phyloP scores from a whole-genome alignment of 192 early-diverging fungal species.

The Coemansia sp. region DNA sequence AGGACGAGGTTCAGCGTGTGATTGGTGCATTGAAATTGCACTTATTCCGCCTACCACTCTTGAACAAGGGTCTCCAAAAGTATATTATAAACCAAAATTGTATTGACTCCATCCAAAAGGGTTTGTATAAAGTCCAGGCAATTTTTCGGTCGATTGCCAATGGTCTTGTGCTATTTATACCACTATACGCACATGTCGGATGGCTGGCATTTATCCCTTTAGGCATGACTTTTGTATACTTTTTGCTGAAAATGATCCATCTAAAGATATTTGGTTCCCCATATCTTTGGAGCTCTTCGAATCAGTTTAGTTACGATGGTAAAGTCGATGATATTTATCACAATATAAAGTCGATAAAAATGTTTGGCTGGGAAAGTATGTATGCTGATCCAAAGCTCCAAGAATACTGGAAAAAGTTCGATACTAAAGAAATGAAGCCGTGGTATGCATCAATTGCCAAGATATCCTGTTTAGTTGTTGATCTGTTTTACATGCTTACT shows the following conservation, averaged over 20 bases:
- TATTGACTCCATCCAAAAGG: too few species aligned
- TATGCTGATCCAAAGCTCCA: constrained; percentile 13
- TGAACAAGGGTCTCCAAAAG: neutral
- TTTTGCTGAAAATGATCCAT: neutral
- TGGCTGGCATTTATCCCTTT: constrained; percentile 23
- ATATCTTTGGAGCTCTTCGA: neutral
- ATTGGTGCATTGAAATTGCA: constrained; percentile 17
- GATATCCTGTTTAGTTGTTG: too few species aligned
- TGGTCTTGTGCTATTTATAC: too few species aligned
- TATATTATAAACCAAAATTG: too few species aligned
- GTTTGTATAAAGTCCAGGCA: too few species aligned
- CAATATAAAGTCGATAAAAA: constrained; percentile 35
- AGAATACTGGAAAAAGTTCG: constrained; percentile 11
- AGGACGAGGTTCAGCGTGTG: neutral
- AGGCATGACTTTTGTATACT: neutral
- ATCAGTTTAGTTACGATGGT: neutral
- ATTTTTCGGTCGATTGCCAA: too few species aligned
- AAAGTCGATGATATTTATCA: constrained; percentile 22
- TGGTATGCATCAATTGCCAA: neutral
- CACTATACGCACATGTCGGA: constrained; percentile 17
- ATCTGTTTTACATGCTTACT: neutral
- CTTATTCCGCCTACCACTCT: constrained; percentile 28
- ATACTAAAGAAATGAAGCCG: neutral
- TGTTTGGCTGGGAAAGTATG: constrained; percentile 36
- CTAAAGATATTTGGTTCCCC: neutral